Percentiles rank a stretch among this genome's conserved stretches.
These are phyloP conservation scores for Trichophyton simii DNA, from an alignment of 2,329 filamentous ascomycete species.

Conservation along the genomic window DNA sequence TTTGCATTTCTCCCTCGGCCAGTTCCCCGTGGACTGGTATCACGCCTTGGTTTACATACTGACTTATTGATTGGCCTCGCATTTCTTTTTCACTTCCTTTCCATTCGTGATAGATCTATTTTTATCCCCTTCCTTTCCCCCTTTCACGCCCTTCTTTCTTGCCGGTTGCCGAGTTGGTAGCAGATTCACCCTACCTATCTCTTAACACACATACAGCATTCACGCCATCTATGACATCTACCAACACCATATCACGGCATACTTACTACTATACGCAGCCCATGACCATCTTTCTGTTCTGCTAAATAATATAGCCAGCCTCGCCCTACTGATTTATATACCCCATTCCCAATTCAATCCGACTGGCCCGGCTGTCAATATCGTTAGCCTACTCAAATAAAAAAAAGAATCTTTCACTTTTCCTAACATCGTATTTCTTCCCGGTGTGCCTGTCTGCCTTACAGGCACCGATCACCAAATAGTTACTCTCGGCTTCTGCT, in stretches of 20 bases:
- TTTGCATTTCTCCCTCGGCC: neutral
- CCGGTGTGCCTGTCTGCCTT: neutral
- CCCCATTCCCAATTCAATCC: neutral
- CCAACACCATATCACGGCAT: neutral
- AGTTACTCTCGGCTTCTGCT: neutral
- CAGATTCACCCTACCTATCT: neutral
- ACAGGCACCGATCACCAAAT: neutral
- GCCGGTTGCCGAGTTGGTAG: neutral
- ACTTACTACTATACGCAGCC: neutral
- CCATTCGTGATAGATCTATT: neutral
- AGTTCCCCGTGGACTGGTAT: neutral
- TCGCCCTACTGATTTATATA: neutral
- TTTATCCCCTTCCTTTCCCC: neutral
- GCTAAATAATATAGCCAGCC: constrained; percentile 2
- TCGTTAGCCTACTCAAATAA: neutral
- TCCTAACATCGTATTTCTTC: neutral
- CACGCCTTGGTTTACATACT: neutral
- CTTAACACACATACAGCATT: neutral
- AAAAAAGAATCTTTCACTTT: neutral
- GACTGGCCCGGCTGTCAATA: neutral
- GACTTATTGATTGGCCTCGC: too few species aligned
- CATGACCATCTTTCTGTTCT: neutral
- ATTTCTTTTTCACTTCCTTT: neutral
- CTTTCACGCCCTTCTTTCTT: neutral
- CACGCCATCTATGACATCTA: constrained; percentile 1